These are phyloP conservation scores for Rhodotorula taiwanensis DNA, from an alignment of 768 basidiomycete species.

Conservation along the genomic window DNA sequence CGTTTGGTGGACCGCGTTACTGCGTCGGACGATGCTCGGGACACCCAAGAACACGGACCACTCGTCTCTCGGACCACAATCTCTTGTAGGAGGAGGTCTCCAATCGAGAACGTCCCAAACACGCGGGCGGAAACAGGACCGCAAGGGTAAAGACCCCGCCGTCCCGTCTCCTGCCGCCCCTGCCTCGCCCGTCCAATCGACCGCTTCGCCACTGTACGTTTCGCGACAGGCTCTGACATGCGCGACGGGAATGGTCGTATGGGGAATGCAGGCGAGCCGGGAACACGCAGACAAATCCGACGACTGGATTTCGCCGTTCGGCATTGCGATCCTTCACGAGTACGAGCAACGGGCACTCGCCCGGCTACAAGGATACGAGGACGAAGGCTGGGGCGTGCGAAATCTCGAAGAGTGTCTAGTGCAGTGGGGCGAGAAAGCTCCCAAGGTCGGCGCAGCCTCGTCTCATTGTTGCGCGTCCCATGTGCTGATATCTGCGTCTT, in stretches of 20 bases:
- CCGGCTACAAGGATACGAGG: constrained; percentile 17
- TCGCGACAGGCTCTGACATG: constrained; percentile 19
- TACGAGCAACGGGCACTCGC: constrained; percentile 25
- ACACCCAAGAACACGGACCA: constrained; percentile 17
- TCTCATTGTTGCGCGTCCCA: not conserved
- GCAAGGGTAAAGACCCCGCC: constrained; percentile 16
- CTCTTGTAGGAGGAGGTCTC: not conserved
- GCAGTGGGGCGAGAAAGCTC: constrained; percentile 25
- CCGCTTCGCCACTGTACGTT: constrained; percentile 20
- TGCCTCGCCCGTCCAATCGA: not conserved
- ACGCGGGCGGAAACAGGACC: constrained; percentile 12
- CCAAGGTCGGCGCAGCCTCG: constrained; percentile 10
- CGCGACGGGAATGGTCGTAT: constrained; percentile 26
- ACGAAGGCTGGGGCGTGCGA: constrained; percentile 28
- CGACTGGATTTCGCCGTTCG: constrained; percentile 23
- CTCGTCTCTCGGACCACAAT: too few relatives aligned
- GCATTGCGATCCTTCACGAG: constrained; percentile 16
- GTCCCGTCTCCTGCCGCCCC: too few relatives aligned
- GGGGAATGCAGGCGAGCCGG: constrained; percentile 23
- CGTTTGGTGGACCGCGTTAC: constrained; percentile 29
- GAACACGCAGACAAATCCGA: constrained; percentile 5
- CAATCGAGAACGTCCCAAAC: not conserved
- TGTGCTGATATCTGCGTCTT: not conserved
- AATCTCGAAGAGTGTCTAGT: constrained; percentile 32
- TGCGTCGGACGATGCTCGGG: constrained; percentile 27